Evolutionary conservation across 139 green algal species (phyloP).

Genomic region (Tetradesmus obliquus): DNA sequence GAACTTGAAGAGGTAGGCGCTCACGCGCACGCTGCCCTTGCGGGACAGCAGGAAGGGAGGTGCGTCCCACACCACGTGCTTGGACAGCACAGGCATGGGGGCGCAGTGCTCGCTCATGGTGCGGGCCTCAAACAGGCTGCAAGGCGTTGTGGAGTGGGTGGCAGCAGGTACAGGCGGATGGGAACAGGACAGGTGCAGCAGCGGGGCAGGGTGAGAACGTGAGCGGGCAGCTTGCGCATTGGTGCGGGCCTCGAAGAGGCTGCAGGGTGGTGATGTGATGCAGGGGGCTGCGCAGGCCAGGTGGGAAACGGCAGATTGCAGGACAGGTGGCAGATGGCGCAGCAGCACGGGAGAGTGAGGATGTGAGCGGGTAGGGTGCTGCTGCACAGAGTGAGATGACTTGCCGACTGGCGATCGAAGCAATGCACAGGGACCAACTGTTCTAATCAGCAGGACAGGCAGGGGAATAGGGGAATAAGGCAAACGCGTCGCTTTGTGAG

Average conservation of each 20-base stretch:
- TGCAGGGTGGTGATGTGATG: neutral
- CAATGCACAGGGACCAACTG: neutral
- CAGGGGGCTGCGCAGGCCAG: no score
- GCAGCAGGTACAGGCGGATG: no score
- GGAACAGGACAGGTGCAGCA: neutral
- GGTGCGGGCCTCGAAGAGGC: slow-evolving; percentile 31
- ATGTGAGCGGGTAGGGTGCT: no score
- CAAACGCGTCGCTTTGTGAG: neutral
- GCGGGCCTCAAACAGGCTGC: slow-evolving; percentile 39
- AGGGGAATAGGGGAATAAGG: no score
- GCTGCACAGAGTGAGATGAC: no score
- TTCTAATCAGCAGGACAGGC: neutral
- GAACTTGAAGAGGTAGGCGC: slow-evolving; percentile 38
- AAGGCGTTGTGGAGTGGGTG: neutral
- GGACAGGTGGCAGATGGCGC: no score
- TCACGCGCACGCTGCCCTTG: slow-evolving; percentile 36
- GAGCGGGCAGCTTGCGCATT: neutral
- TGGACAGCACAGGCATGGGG: slow-evolving; percentile 32
- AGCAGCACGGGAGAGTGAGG: no score
- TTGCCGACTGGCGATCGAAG: neutral
- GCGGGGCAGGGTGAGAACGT: neutral
- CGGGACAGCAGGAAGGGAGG: slow-evolving; percentile 40
- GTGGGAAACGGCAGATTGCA: no score
- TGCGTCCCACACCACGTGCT: slow-evolving; percentile 43
- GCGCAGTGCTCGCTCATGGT: slow-evolving; percentile 39